Evolutionary conservation across 495 filamentous ascomycete genomes (phyloP).

Genomic region (Hyaloscypha finlandica): DNA sequence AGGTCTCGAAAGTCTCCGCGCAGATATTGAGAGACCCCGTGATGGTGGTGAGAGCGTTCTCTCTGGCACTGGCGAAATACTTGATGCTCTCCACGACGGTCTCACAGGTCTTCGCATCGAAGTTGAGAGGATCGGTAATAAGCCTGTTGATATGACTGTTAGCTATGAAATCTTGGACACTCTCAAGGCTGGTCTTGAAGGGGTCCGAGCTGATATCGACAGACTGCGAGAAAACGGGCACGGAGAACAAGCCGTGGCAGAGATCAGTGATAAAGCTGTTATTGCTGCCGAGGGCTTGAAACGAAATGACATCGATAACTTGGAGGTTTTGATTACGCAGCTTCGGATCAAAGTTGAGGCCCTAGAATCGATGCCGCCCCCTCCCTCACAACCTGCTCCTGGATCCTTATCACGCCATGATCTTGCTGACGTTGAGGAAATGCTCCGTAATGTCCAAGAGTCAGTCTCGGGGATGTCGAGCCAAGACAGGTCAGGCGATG

Average conservation of each 20-base stretch:
- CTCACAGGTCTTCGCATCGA: constrained; percentile 71
- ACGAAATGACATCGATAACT: constrained; percentile 74
- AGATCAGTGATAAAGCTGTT: constrained; percentile 43
- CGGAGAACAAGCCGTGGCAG: constrained; percentile 59
- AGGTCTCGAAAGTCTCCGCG: constrained; percentile 65
- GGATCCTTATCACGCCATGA: constrained; percentile 30
- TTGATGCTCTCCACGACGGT: constrained; percentile 82
- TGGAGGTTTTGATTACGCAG: constrained; percentile 80
- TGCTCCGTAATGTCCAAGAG: constrained; percentile 51
- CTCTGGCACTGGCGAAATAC: constrained; percentile 69
- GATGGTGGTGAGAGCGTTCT: constrained; percentile 58
- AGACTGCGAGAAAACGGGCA: constrained; percentile 58
- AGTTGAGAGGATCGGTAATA: constrained; percentile 75
- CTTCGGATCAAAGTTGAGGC: constrained; percentile 82
- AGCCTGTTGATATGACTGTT: constrained; percentile 76
- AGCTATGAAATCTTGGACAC: constrained; percentile 86
- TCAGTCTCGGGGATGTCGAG: constrained; percentile 49
- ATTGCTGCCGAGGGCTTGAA: constrained; percentile 49
- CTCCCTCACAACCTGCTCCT: constrained; percentile 40
- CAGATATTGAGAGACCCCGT: constrained; percentile 57
- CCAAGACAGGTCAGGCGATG: constrained; percentile 40
- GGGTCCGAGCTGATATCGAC: constrained; percentile 75
- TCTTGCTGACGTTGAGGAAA: constrained; percentile 33
- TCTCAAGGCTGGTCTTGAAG: constrained; percentile 74
- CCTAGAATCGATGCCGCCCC: constrained; percentile 61